Conservation (phyloP, 805 yeast species). For the Hanseniaspora occidentalis region DNA sequence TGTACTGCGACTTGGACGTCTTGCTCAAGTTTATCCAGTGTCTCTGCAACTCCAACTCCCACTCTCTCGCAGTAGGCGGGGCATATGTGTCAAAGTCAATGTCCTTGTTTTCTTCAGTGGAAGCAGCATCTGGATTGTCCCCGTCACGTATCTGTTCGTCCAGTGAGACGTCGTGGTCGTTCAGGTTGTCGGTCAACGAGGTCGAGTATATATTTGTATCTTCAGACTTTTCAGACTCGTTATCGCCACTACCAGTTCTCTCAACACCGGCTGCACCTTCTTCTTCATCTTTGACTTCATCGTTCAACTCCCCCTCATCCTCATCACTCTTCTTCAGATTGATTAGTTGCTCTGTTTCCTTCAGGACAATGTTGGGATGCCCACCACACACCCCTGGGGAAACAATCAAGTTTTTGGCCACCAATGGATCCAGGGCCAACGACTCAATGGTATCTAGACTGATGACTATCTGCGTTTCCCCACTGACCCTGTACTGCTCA, state of each 20-base stretch:
- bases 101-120: slow-evolving; percentile 9
- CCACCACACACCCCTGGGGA: slow-evolving; percentile 20
- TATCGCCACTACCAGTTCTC: not conserved
- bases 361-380: slow-evolving; percentile 4
- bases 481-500: slow-evolving; percentile 65
- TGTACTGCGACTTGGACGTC: slow-evolving; percentile 48
- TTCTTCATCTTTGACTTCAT: slow-evolving; percentile 7
- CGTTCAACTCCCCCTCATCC: slow-evolving; percentile 6
- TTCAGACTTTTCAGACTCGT: not conserved
- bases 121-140: slow-evolving; percentile 7
- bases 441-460: slow-evolving; percentile 7
- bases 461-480: slow-evolving; percentile 40
- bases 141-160: not conserved
- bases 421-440: slow-evolving; percentile 8
- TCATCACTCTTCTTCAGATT: slow-evolving; percentile 10
- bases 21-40: slow-evolving; percentile 54
- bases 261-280: slow-evolving; percentile 1
- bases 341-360: slow-evolving; percentile 8
- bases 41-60: slow-evolving; percentile 50
- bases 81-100: not conserved
- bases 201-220: not conserved
- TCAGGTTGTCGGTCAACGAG: slow-evolving; percentile 3
- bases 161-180: slow-evolving; percentile 1
- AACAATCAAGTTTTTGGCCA: slow-evolving; percentile 19
- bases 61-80: slow-evolving; percentile 49